phyloP scores from a whole-genome alignment of 1,284 basidiomycete genomes.

The Leccinum pachyderme region DNA sequence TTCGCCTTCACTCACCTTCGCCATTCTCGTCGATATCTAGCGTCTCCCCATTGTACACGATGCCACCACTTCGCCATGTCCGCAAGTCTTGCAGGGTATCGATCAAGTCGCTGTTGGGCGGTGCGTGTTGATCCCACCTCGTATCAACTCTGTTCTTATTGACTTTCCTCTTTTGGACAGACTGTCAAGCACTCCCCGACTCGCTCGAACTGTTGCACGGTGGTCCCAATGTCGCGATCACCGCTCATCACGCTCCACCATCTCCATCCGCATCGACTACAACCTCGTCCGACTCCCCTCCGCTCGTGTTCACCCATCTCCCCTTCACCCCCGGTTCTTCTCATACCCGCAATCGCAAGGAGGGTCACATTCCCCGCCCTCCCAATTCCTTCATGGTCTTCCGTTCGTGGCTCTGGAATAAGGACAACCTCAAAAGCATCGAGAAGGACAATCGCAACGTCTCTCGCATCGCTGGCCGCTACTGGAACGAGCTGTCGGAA shows the following conservation, averaged over 20 bases:
- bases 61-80: conserved; percentile 36
- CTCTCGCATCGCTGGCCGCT: conserved; percentile 47
- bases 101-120: conserved; percentile 34
- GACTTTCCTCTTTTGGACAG: conserved; percentile 33
- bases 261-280: conserved; percentile 24
- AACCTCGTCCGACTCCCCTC: conserved; percentile 13
- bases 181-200: conserved; percentile 15
- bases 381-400: conserved; percentile 86
- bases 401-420: conserved; percentile 65
- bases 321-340: conserved; percentile 34
- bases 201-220: conserved; percentile 11
- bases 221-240: conserved; percentile 12
- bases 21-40: conserved; percentile 1
- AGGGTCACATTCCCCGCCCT: conserved; percentile 64
- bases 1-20: not conserved
- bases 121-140: conserved; percentile 21
- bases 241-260: conserved; percentile 5
- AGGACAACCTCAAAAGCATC: conserved; percentile 40
- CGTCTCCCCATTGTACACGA: conserved; percentile 11
- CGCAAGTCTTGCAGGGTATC: conserved; percentile 41
- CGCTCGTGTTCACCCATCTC: conserved; percentile 27
- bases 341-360: conserved; percentile 42
- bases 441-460: conserved; percentile 52
- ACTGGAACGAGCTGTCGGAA: conserved; percentile 41
- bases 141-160: conserved; percentile 27